A percentile compares a stretch with the other conserved stretches of the same genome.
Evolutionary conservation across 202 grass and related monocot species (phyloP).

Genomic region (Dendrocalamus latiflorus): DNA sequence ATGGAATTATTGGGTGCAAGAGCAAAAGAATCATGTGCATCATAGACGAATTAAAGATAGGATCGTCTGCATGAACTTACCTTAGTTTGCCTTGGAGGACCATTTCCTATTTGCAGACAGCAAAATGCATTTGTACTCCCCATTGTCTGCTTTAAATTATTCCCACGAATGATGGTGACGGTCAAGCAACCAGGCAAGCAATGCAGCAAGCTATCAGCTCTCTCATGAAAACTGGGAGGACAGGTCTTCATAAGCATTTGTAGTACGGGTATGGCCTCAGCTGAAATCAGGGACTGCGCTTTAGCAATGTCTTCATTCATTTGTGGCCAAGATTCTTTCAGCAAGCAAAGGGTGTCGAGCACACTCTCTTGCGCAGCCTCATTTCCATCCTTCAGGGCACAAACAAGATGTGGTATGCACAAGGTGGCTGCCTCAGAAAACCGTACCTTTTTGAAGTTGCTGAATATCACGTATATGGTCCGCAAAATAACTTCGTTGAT

Average conservation of each 20-base stretch:
- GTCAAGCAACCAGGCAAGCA: constrained; percentile 91
- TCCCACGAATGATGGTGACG: constrained; percentile 82
- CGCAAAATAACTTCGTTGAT: constrained; percentile 79
- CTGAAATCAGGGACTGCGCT: too few species aligned
- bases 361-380: constrained; percentile 84
- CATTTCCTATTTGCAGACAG: constrained; percentile 94
- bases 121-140: constrained; percentile 95
- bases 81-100: constrained; percentile 86
- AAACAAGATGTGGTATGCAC: constrained; percentile 84
- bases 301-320: too few species aligned
- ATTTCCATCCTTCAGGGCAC: constrained; percentile 66
- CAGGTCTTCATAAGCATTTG: too few species aligned
- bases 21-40: neutral
- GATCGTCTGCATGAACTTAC: constrained; percentile 24
- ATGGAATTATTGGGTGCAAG: neutral
- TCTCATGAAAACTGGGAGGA: too few species aligned
- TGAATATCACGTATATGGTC: constrained; percentile 85
- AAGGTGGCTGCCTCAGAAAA: constrained; percentile 91
- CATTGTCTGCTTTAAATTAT: constrained; percentile 96
- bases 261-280: too few species aligned
- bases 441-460: constrained; percentile 86
- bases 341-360: constrained; percentile 77
- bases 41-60: neutral
- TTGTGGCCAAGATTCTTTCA: constrained; percentile 93
- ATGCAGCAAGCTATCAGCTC: constrained; percentile 83